Percentiles rank a stretch among this genome's conserved stretches.
These are phyloP conservation scores for Mortierella sp. DNA, from an alignment of 371 early-diverging fungal species.

Conservation along the genomic window DNA sequence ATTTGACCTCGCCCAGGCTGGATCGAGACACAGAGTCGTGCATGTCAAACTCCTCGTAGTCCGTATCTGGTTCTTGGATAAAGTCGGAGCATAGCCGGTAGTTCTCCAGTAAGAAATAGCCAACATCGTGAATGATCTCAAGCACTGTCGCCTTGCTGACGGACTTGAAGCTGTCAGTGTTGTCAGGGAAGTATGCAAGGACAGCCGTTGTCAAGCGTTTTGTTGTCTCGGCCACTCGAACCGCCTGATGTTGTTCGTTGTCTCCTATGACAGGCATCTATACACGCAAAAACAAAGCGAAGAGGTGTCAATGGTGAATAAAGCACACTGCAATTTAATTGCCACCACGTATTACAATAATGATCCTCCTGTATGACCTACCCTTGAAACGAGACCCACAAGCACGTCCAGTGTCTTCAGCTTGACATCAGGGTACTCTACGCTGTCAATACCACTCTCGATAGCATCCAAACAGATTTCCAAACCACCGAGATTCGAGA, in stretches of 20 bases:
- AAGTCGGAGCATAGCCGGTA: conserved; percentile 24
- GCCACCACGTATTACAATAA: neutral
- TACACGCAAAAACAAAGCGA: neutral
- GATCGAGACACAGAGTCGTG: conserved; percentile 36
- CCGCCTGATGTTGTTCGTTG: conserved; percentile 10
- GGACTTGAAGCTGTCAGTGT: conserved; percentile 40
- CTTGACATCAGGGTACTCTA: conserved; percentile 26
- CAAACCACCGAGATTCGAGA: conserved; percentile 29
- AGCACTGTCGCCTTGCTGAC: conserved; percentile 32
- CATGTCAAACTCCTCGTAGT: conserved; percentile 36
- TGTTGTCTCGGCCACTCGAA: conserved; percentile 19
- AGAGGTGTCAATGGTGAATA: neutral
- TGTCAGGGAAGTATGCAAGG: conserved; percentile 42
- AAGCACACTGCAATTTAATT: too few species aligned
- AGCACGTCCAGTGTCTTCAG: conserved; percentile 17
- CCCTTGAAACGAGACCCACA: conserved; percentile 33
- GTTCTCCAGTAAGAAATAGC: conserved; percentile 43
- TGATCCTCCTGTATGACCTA: neutral
- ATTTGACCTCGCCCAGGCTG: conserved; percentile 54
- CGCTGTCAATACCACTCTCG: conserved; percentile 20
- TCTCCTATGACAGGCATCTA: conserved; percentile 31
- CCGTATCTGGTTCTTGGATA: conserved; percentile 29
- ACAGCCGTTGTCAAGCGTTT: conserved; percentile 33
- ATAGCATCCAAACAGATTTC: conserved; percentile 36
- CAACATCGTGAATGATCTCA: conserved; percentile 39